These are phyloP conservation scores for Leccinum boreale DNA, from an alignment of 768 basidiomycete species.

Conservation along the genomic window DNA sequence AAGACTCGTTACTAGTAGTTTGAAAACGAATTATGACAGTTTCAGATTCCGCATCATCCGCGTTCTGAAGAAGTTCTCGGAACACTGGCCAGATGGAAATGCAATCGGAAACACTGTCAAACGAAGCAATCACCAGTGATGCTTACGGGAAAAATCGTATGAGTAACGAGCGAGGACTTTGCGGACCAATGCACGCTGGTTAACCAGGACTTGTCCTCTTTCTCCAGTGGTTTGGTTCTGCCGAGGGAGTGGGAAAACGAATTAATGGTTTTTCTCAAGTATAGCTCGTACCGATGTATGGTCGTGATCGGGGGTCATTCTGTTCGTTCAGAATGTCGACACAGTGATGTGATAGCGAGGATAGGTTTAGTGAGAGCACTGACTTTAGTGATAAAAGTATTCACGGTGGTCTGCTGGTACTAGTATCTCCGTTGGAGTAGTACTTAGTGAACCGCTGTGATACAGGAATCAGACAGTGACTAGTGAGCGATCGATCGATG, in stretches of 20 bases:
- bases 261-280: no score
- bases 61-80: background rate
- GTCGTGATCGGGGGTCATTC: no score
- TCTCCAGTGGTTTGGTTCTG: constrained; percentile 57
- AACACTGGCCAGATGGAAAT: constrained; percentile 57
- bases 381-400: no score
- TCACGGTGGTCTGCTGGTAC: no score
- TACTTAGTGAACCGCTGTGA: no score
- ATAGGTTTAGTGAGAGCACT: no score
- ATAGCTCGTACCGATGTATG: no score
- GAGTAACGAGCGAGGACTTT: constrained; percentile 94
- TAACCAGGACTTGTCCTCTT: constrained; percentile 75
- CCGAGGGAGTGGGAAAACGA: constrained; percentile 41
- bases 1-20: constrained; percentile 39
- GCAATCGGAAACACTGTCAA: constrained; percentile 31
- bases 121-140: background rate
- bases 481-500: constrained; percentile 28
- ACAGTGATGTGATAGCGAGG: no score
- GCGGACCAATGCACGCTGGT: constrained; percentile 89
- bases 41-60: constrained; percentile 42
- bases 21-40: constrained; percentile 76
- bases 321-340: no score
- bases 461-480: no score
- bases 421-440: no score
- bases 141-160: constrained; percentile 77